phyloP scores from a whole-genome alignment of 1,284 basidiomycete genomes.

The Malassezia brasiliensis region DNA sequence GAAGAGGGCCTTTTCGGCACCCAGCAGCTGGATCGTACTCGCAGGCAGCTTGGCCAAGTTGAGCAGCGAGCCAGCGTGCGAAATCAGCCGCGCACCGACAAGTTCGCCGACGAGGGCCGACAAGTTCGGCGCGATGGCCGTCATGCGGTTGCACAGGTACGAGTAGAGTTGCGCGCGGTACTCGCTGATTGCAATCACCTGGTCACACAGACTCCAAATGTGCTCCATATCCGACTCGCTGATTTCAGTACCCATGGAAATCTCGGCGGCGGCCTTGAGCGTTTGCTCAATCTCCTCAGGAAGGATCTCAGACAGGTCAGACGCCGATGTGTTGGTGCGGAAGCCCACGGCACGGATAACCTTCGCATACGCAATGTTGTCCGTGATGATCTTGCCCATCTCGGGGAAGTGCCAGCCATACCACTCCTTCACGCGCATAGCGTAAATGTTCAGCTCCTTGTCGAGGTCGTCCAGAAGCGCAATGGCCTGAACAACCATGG shows the following conservation, averaged over 20 bases:
- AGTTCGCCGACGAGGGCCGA: conserved; percentile 92
- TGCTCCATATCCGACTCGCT: conserved; percentile 88
- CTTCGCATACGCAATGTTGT: conserved; percentile 94
- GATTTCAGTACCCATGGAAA: conserved; percentile 98
- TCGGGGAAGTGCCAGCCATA: conserved; percentile 99
- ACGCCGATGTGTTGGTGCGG: conserved; percentile 77
- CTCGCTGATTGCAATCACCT: conserved; percentile 87
- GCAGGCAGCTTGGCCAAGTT: conserved; percentile 93
- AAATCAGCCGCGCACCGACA: conserved; percentile 88
- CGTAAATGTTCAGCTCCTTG: conserved; percentile 99
- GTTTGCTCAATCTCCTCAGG: conserved; percentile 76
- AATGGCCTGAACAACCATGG: conserved; percentile 98
- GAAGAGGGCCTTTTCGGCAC: conserved; percentile 97
- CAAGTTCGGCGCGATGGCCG: conserved; percentile 89
- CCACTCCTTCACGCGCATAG: conserved; percentile 99
- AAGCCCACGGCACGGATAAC: conserved; percentile 42
- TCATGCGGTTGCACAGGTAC: conserved; percentile 94
- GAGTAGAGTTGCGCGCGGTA: conserved; percentile 88
- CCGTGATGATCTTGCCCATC: conserved; percentile 93
- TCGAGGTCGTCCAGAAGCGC: conserved; percentile 95
- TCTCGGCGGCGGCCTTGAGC: conserved; percentile 80
- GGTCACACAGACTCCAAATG: conserved; percentile 89
- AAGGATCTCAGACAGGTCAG: conserved; percentile 76
- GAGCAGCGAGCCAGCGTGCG: conserved; percentile 88
- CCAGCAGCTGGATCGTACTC: conserved; percentile 93